Conservation (phyloP, 805 yeast genomes). For the Cyberlindnera lachancei region DNA sequence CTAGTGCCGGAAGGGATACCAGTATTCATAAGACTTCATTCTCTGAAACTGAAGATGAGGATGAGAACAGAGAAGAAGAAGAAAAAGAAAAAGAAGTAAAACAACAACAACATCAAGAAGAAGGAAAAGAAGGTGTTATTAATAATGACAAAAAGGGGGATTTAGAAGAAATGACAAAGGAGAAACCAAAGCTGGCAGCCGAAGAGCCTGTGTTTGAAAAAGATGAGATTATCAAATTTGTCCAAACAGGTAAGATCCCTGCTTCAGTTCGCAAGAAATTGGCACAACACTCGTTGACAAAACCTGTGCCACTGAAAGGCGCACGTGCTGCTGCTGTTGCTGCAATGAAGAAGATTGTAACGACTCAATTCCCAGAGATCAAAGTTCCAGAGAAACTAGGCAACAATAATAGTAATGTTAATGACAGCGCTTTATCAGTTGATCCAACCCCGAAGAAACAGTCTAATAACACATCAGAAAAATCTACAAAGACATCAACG, state of each 20-base stretch:
- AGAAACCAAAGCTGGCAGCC: background rate
- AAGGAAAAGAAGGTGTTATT: background rate
- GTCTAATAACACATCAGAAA: no score
- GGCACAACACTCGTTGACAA: constrained; percentile 4
- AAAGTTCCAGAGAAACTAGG: constrained; percentile 1
- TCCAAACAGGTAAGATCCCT: constrained; percentile 4
- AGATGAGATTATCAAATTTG: constrained; percentile 4
- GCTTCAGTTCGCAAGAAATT: constrained; percentile 6
- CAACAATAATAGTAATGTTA: no score
- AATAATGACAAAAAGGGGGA: no score
- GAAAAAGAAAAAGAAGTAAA: background rate
- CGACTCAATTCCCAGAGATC: constrained; percentile 7
- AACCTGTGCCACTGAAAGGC: constrained; percentile 2
- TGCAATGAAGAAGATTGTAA: constrained; percentile 3
- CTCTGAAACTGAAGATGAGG: constrained; percentile 2
- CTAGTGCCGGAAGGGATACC: constrained; percentile 1
- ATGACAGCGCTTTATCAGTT: no score
- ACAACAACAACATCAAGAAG: background rate
- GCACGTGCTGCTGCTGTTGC: constrained; percentile 2
- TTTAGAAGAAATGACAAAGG: no score
- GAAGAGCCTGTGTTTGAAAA: constrained; percentile 6
- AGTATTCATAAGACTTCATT: constrained; percentile 1
- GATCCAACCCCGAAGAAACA: no score
- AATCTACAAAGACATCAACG: background rate
- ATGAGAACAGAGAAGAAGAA: background rate